These are phyloP conservation scores for Mucor ambiguus DNA, from an alignment of 371 early-diverging fungal species.

Conservation along the genomic window DNA sequence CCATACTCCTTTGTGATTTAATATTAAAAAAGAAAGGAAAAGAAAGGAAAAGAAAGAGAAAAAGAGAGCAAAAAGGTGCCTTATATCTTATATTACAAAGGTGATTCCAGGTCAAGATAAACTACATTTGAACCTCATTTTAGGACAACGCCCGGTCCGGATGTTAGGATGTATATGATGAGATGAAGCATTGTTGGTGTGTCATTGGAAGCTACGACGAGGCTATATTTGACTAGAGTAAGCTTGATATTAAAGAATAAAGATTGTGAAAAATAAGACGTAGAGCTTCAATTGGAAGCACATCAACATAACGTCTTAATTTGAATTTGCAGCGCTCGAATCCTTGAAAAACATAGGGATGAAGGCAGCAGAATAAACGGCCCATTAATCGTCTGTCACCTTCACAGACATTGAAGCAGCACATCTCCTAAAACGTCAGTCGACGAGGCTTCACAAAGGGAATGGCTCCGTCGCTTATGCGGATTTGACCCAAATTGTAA, in stretches of 20 bases:
- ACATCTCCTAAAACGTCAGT: neutral
- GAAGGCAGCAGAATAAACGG: no score
- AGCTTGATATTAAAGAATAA: no score
- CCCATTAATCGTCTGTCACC: neutral
- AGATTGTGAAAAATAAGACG: no score
- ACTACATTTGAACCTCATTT: neutral
- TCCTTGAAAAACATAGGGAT: no score
- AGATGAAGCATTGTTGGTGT: neutral
- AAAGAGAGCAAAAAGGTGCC: neutral
- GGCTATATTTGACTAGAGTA: neutral
- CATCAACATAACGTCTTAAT: neutral
- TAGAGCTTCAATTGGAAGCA: neutral
- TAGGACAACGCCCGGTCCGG: neutral
- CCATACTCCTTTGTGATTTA: slow-evolving; percentile 16
- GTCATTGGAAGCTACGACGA: neutral
- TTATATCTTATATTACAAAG: neutral
- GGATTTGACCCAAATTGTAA: neutral
- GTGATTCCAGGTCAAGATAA: neutral
- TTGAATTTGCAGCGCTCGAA: no score
- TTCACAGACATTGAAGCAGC: neutral
- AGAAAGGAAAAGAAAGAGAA: slow-evolving; percentile 4
- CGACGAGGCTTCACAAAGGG: neutral
- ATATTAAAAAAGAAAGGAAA: slow-evolving; percentile 2
- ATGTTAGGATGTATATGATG: neutral
- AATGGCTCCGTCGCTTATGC: neutral